Evolutionary conservation across 2,329 filamentous ascomycete genomes (phyloP), one percentile per base, ranked within the genome.

Genomic region (Alternaria novae-zelandiae): DNA sequence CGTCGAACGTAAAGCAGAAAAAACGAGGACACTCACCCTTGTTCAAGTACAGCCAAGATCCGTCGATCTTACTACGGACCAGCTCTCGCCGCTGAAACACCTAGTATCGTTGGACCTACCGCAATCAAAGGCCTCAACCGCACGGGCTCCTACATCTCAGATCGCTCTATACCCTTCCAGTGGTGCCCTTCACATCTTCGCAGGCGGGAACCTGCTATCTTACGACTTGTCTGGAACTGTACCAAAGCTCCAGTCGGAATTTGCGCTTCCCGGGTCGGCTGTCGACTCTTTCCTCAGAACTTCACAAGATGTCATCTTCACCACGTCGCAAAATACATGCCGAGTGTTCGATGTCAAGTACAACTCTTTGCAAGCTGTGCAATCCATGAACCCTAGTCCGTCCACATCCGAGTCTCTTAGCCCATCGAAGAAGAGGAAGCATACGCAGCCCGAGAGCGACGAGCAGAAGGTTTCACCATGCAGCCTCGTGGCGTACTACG

Each of bases 291-390:
- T 93, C 71, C 74, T 90, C 7, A 86, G 89, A 7, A 81, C 94
- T 0, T 91, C 90, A 8, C 87, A 86, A 60, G 88, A 90, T 8
- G 88, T 90, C 5, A 78, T 92, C 1, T 83, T 94, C 47, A 85
- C 88, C 2, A 83, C 87, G n/a, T 89, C 88, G 0, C 71, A 83
- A 0, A 80, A 83, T 10, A 83, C 84, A 0, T 85, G 91, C 44
- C 74, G 71, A 15, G 64, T 81, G 13, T 91, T 90, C 75, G 93
- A 93, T 77, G 87, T 90, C 32, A 87, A 89, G 63, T 94, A 89
- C 75, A 86, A 81, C 56, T 85, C 86, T 6, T 66, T 83, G 4
- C 80, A 86, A 65, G 82, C 81, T 2, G 78, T 80, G 7, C 65
- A 83, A 15, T 68, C 79, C 6, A 64, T 85, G 12, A 61, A 64